phyloP scores from a whole-genome alignment of 768 basidiomycete genomes.

The Lentinula detonsa region DNA sequence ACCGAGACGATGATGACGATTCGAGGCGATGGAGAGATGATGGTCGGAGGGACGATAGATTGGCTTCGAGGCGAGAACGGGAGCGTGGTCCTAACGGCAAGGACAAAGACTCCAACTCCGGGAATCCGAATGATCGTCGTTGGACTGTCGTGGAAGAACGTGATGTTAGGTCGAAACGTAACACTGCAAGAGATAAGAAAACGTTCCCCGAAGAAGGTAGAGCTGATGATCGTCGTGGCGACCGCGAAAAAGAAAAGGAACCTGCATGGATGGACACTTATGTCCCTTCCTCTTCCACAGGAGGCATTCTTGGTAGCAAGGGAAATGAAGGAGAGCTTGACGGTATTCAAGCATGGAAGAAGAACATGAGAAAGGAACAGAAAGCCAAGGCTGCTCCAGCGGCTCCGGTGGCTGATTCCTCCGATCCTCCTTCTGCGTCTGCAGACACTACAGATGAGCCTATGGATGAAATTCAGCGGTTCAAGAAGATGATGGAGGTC shows the following conservation, averaged over 20 bases:
- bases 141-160: conserved; percentile 67
- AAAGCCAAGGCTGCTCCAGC: conserved; percentile 36
- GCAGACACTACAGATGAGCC: conserved; percentile 18
- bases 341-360: conserved; percentile 85
- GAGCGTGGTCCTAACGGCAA: conserved; percentile 40
- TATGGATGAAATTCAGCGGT: conserved; percentile 79
- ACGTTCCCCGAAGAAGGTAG: conserved; percentile 31
- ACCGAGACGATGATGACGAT: conserved; percentile 47
- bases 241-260: conserved; percentile 67
- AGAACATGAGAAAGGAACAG: conserved; percentile 68
- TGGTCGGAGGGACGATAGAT: conserved; percentile 72
- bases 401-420: conserved; percentile 14
- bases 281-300: conserved; percentile 51
- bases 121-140: conserved; percentile 42
- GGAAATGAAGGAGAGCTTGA: conserved; percentile 64
- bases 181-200: conserved; percentile 54
- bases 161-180: conserved; percentile 56
- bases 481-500: conserved; percentile 78
- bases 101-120: conserved; percentile 36
- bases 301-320: conserved; percentile 62
- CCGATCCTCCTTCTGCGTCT: neutral
- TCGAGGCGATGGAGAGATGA: conserved; percentile 78
- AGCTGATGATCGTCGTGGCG: conserved; percentile 42
- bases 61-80: conserved; percentile 55
- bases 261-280: conserved; percentile 93